These are phyloP conservation scores for Uronychia binucleata DNA, from an alignment of 73 alveolate species.

Conservation along the genomic window DNA sequence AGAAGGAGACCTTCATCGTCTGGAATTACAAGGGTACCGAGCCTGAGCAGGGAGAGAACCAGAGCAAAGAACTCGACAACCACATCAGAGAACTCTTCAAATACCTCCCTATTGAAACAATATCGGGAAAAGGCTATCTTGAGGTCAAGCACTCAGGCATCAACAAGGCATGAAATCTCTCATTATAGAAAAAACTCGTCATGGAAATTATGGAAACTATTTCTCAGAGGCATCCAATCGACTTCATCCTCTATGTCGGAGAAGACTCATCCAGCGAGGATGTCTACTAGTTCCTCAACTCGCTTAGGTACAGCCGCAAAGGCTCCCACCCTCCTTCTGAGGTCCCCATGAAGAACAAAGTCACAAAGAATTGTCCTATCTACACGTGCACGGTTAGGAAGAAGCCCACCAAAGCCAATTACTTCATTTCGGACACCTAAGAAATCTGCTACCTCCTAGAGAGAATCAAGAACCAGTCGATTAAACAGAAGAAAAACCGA, in stretches of 20 bases:
- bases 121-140: constrained; percentile 64
- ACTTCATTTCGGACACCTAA: constrained; percentile 59
- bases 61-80: constrained; percentile 68
- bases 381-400: constrained; percentile 75
- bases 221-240: constrained; percentile 32
- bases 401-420: constrained; percentile 66
- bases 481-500: constrained; percentile 1
- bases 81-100: constrained; percentile 62
- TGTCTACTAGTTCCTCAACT: constrained; percentile 31
- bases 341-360: background rate
- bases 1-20: constrained; percentile 66
- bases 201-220: constrained; percentile 11
- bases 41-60: constrained; percentile 79
- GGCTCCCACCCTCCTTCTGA: too few species aligned
- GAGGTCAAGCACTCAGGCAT: constrained; percentile 48
- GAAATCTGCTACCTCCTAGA: constrained; percentile 46
- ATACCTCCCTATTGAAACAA: constrained; percentile 50
- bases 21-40: constrained; percentile 77
- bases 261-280: constrained; percentile 42
- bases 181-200: constrained; percentile 32
- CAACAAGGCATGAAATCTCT: constrained; percentile 18
- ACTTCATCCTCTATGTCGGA: constrained; percentile 50
- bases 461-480: background rate
- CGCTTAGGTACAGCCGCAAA: background rate
- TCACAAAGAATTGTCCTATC: background rate